Conservation (phyloP, 192 early-diverging fungal species). For the Gonapodya sp. region DNA sequence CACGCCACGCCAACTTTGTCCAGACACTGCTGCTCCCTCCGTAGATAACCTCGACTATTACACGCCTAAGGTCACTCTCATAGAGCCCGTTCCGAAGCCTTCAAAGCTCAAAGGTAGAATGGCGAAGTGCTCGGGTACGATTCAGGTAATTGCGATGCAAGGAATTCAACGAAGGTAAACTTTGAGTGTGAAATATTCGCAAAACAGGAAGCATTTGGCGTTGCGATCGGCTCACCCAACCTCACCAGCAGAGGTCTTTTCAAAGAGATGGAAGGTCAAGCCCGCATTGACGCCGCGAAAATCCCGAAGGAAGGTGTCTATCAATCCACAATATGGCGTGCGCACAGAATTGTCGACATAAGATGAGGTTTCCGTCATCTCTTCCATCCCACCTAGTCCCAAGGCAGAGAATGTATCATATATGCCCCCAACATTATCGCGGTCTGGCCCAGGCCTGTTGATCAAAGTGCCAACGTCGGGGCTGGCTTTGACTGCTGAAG, state of each 20-base stretch:
- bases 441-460: background rate
- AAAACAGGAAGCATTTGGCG: background rate
- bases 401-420: background rate
- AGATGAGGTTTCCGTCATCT: background rate
- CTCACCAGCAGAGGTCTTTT: background rate
- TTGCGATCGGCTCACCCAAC: background rate
- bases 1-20: too few relatives aligned
- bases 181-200: background rate
- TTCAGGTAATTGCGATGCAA: background rate
- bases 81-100: background rate
- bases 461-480: background rate
- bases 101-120: background rate
- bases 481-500: too few relatives aligned
- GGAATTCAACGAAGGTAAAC: background rate
- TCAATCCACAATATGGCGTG: too few relatives aligned
- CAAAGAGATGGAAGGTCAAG: background rate
- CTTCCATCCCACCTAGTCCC: background rate
- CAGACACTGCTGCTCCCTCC: too few relatives aligned
- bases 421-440: background rate
- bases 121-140: background rate
- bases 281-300: background rate
- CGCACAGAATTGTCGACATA: too few relatives aligned
- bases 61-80: background rate
- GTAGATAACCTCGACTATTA: too few relatives aligned
- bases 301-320: background rate